Evolutionary conservation across 352 stramenopile genomes (phyloP), one percentile per base, ranked within the genome.

Genomic region (Phytophthora pisi): DNA sequence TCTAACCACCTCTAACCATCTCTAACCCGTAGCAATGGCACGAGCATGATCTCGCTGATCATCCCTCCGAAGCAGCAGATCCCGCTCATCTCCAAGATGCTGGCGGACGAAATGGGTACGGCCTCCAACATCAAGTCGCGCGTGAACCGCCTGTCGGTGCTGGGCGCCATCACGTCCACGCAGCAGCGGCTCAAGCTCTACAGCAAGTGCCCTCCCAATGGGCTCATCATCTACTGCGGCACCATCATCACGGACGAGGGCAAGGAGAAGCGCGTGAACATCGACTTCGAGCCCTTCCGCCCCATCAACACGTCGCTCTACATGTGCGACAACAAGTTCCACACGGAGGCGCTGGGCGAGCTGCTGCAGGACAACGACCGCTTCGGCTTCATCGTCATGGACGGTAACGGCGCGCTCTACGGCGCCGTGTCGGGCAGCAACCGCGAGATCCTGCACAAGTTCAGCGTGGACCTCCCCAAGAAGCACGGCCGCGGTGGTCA

Each of bases 251-350:
- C 97, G 49, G 98, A 99, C 74, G 98, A 99, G 64, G 98, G 98
- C 64, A 99, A 99, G 77, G 97, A 99, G 72, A 98, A 99, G 77
- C 96, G 98, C 70, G 97, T 99, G 20, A 99, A 98, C 80, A 99
- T 99, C 72, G 98, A 99, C 79, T 99, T 99, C 81, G 97, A 99
- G 74, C 98, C 98, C 24, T 99, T 99, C 89, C 99, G 99, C 77
- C 94, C 97, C 26, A 99, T 99, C 88, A 99, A 99, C 82, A 99
- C 98, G 64, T 99, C 97, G 57, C 86, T 99, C 15, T 99, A 99
- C 83, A 96, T 99, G 72, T 99, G 98, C 79, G 98, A 99, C 86
- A 99, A 99, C 91, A 99, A 99, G 74, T 99, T 99, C 82, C 97
- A 99, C 86, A 99, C 97, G 20, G 97, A 99, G 66, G 96, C 98